phyloP scores from a whole-genome alignment of 1,284 basidiomycete species.

The Tranzscheliella williamsii region DNA sequence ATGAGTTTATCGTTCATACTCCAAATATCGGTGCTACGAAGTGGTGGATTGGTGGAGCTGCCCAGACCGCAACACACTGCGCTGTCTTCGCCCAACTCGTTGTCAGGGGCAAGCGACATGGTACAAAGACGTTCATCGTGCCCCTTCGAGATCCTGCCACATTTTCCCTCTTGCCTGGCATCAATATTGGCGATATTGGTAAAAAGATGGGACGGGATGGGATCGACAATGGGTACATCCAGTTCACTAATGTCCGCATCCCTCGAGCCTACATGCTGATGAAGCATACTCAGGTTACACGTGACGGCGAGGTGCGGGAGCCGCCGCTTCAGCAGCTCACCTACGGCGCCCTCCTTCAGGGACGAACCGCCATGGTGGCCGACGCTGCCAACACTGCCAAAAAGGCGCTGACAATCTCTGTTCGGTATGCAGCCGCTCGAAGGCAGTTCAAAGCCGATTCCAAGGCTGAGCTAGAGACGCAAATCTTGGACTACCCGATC shows the following conservation, averaged over 20 bases:
- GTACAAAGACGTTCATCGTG: conserved; percentile 68
- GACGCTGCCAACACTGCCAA: conserved; percentile 66
- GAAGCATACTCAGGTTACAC: conserved; percentile 67
- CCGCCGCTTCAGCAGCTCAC: conserved; percentile 67
- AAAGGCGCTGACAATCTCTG: conserved; percentile 66
- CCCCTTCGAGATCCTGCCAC: conserved; percentile 66
- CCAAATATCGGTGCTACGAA: conserved; percentile 59
- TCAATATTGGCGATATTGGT: conserved; percentile 68
- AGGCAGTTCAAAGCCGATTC: conserved; percentile 65
- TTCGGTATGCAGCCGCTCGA: conserved; percentile 67
- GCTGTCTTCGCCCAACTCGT: conserved; percentile 67
- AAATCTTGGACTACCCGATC: conserved; percentile 68
- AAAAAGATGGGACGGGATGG: conserved; percentile 69
- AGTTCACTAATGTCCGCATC: conserved; percentile 67
- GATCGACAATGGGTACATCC: conserved; percentile 62
- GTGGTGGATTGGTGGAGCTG: conserved; percentile 67
- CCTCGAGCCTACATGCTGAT: conserved; percentile 68
- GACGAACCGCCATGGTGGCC: conserved; percentile 66
- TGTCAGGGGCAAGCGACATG: conserved; percentile 66
- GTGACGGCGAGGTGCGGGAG: conserved; percentile 63
- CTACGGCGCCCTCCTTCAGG: conserved; percentile 67
- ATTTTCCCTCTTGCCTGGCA: conserved; percentile 63
- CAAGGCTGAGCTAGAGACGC: conserved; percentile 63
- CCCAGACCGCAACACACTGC: conserved; percentile 67
- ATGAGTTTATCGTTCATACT: conserved; percentile 68